phyloP scores from a whole-genome alignment of 768 basidiomycete genomes.

The Lyophyllum shimeji region DNA sequence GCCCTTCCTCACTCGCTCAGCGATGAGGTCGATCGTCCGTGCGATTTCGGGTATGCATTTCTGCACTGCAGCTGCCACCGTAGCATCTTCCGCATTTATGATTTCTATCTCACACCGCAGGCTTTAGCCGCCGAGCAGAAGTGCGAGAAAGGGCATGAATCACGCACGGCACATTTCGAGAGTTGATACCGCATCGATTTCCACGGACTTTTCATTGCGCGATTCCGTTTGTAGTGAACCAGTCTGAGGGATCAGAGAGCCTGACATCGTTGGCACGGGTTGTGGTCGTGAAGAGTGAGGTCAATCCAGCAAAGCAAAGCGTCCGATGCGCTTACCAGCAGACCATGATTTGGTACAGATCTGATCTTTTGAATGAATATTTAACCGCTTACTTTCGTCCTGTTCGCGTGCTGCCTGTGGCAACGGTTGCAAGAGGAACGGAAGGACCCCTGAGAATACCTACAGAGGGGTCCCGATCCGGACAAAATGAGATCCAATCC shows the following conservation, averaged over 20 bases:
- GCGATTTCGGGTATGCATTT: constrained; percentile 28
- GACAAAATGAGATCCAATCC: too few species aligned
- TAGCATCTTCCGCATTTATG: constrained; percentile 30
- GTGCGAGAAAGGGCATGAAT: background rate
- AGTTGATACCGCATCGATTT: constrained; percentile 30
- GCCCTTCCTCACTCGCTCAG: constrained; percentile 23
- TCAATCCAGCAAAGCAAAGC: background rate
- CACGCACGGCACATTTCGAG: constrained; percentile 29
- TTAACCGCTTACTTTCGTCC: too few species aligned
- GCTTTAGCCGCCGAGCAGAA: background rate
- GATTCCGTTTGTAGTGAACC: constrained; percentile 28
- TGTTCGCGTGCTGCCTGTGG: too few species aligned
- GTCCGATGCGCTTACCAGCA: too few species aligned
- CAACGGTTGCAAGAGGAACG: too few species aligned
- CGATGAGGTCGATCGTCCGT: constrained; percentile 27
- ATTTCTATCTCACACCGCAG: constrained; percentile 16
- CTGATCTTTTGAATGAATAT: background rate
- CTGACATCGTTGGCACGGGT: background rate
- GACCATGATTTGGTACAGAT: background rate
- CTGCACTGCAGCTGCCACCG: constrained; percentile 26
- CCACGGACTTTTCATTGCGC: constrained; percentile 21
- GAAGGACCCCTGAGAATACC: too few species aligned
- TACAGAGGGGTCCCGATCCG: too few species aligned
- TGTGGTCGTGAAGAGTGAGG: background rate
- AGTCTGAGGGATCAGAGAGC: constrained; percentile 4